Evolutionary conservation across 2,329 filamentous ascomycete species (phyloP).

Genomic region (Dichotomopilus funicola): DNA sequence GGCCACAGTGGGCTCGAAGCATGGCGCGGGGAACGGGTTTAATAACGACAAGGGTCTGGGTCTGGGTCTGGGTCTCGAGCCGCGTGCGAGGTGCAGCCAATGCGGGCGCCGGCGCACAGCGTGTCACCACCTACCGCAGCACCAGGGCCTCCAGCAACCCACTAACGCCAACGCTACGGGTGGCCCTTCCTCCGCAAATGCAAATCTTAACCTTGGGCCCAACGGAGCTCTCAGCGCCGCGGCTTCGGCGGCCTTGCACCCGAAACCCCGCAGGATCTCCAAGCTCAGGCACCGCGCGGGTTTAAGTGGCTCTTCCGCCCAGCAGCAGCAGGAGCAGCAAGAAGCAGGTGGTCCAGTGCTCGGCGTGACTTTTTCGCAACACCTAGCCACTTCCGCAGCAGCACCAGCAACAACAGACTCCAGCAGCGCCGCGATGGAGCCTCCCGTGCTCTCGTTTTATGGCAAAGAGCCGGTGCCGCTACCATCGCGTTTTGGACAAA

Average conservation of each 20-base stretch:
- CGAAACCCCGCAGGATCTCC: constrained; percentile 26
- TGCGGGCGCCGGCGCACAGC: constrained; percentile 23
- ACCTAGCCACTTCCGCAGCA: constrained; percentile 2
- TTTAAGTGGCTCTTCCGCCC: constrained; percentile 18
- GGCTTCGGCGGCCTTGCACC: constrained; percentile 15
- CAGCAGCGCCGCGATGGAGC: constrained; percentile 34
- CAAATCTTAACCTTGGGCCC: constrained; percentile 8
- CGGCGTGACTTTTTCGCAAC: neutral
- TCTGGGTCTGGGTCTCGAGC: constrained; percentile 16
- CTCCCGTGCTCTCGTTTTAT: constrained; percentile 50
- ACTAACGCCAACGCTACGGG: constrained; percentile 3
- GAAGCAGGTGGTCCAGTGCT: neutral
- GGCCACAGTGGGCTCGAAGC: constrained; percentile 10
- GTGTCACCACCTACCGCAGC: constrained; percentile 16
- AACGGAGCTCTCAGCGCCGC: constrained; percentile 23
- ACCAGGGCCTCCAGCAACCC: constrained; percentile 9
- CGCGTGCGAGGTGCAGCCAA: constrained; percentile 23
- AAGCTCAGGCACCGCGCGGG: constrained; percentile 26
- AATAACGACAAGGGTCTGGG: neutral
- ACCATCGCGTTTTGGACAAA: constrained; percentile 50
- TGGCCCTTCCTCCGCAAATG: constrained; percentile 9
- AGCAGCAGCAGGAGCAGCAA: neutral
- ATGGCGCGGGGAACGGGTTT: neutral
- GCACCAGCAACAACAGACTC: neutral
- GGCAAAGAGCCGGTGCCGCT: constrained; percentile 52